These are phyloP conservation scores for Tylopilus plumbeoviolaceoides DNA, from an alignment of 768 basidiomycete genomes.

Conservation along the genomic window DNA sequence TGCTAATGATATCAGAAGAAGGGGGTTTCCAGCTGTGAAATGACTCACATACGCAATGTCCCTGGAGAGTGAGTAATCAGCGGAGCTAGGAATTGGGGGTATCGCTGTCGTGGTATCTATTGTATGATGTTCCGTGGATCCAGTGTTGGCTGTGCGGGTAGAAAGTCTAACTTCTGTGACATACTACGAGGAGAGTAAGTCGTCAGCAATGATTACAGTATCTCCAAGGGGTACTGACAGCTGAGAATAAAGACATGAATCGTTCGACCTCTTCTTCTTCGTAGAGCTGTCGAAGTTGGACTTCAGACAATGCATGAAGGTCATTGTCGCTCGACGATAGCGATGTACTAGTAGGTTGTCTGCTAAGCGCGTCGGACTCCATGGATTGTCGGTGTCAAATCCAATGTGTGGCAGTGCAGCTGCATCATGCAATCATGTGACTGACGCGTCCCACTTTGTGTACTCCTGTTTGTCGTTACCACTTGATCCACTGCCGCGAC, in stretches of 20 bases:
- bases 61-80: constrained; percentile 25
- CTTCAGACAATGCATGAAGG: constrained; percentile 40
- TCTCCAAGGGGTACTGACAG: constrained; percentile 37
- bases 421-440: constrained; percentile 24
- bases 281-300: constrained; percentile 52
- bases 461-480: constrained; percentile 15
- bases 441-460: constrained; percentile 22
- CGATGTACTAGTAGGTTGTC: neutral
- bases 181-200: constrained; percentile 36
- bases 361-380: neutral
- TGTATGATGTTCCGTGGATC: constrained; percentile 8
- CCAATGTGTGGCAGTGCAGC: neutral
- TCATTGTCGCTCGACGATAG: neutral
- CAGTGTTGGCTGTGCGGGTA: constrained; percentile 25
- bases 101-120: neutral
- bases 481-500: neutral
- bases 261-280: constrained; percentile 63
- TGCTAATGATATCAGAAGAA: constrained; percentile 23
- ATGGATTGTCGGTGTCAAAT: neutral
- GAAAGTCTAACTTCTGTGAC: constrained; percentile 52
- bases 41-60: constrained; percentile 23
- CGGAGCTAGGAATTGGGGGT: neutral
- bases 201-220: neutral
- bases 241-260: constrained; percentile 58
- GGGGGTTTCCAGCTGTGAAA: constrained; percentile 7